Conservation (phyloP, 768 basidiomycete genomes). For the Kwoniella sp. region DNA sequence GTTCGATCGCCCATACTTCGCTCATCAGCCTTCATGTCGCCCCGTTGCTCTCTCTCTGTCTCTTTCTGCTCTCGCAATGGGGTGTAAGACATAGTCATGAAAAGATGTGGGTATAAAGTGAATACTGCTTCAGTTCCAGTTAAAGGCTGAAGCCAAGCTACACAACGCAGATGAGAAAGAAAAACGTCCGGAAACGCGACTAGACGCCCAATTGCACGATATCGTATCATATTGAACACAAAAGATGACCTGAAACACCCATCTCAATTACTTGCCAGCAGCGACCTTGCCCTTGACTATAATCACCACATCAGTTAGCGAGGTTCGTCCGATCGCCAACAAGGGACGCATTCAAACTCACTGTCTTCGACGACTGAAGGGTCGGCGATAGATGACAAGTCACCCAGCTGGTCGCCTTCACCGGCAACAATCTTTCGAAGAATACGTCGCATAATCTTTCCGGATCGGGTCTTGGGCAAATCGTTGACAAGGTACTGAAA, state of each 20-base stretch:
- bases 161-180: background rate
- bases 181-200: background rate
- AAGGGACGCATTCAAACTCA: slow-evolving; percentile 20
- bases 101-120: too few species aligned
- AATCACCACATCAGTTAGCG: slow-evolving; percentile 1
- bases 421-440: slow-evolving; percentile 87
- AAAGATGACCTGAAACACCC: background rate
- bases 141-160: background rate
- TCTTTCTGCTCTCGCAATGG: too few species aligned
- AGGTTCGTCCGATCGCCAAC: background rate
- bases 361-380: slow-evolving; percentile 77
- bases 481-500: slow-evolving; percentile 59
- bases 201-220: background rate
- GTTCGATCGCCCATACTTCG: too few species aligned
- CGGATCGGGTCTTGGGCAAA: slow-evolving; percentile 90
- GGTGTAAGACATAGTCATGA: too few species aligned
- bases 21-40: background rate
- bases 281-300: slow-evolving; percentile 29
- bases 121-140: too few species aligned
- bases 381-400: slow-evolving; percentile 89
- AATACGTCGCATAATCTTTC: slow-evolving; percentile 94
- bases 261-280: background rate
- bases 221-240: background rate
- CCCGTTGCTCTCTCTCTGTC: too few species aligned
- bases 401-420: slow-evolving; percentile 84